Evolutionary conservation across 768 basidiomycete species (phyloP).

Genomic region (Russula compacta): DNA sequence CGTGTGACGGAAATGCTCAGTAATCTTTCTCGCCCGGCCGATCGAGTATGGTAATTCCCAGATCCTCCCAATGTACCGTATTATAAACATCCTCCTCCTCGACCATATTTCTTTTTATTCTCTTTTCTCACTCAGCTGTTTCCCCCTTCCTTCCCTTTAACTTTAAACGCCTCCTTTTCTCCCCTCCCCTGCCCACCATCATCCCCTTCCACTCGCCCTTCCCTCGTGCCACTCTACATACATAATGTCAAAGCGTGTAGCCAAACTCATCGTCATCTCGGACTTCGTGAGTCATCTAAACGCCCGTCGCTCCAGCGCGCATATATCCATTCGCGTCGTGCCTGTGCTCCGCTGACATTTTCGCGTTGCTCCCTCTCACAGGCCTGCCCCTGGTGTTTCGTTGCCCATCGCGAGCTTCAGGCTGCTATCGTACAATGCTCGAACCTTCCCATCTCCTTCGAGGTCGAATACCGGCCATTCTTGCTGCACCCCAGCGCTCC

Average conservation of each 20-base stretch:
- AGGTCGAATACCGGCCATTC: constrained; percentile 41
- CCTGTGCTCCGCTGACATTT: constrained; percentile 5
- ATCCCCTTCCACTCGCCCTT: neutral
- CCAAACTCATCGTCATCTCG: constrained; percentile 24
- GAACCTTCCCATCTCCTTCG: constrained; percentile 29
- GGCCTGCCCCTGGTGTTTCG: constrained; percentile 37
- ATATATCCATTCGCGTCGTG: neutral
- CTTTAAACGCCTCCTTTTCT: neutral
- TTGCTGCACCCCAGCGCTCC: constrained; percentile 33
- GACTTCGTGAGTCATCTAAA: constrained; percentile 27
- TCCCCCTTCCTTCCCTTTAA: neutral
- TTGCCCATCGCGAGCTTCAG: constrained; percentile 33
- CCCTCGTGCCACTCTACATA: neutral
- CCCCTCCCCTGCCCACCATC: neutral
- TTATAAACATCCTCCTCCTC: constrained; percentile 18
- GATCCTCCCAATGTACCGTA: constrained; percentile 8
- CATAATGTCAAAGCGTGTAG: constrained; percentile 15
- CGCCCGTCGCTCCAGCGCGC: neutral
- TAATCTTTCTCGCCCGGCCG: constrained; percentile 13
- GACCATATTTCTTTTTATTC: neutral
- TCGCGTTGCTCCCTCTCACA: constrained; percentile 7
- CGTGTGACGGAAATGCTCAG: constrained; percentile 18
- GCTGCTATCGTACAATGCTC: constrained; percentile 29
- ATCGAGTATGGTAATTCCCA: constrained; percentile 14
- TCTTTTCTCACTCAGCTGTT: constrained; percentile 9